phyloP scores from a whole-genome alignment of 1,284 basidiomycete genomes.

The Fistulinella staudtii region DNA sequence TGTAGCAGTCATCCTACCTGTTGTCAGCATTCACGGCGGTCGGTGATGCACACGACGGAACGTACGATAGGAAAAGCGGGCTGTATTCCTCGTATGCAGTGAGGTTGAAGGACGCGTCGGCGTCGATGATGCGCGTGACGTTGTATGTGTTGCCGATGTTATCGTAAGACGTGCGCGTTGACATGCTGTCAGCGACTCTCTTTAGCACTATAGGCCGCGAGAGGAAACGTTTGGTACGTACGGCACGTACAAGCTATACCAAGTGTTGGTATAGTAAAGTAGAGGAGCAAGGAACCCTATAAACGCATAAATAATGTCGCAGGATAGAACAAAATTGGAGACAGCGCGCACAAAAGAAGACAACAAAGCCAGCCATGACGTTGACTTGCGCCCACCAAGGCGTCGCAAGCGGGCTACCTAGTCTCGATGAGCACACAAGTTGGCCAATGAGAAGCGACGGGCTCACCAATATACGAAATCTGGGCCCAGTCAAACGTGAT shows the following conservation, averaged over 20 bases:
- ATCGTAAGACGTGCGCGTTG: constrained; percentile 53
- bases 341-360: constrained; percentile 63
- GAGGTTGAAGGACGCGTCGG: constrained; percentile 55
- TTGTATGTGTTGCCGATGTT: constrained; percentile 69
- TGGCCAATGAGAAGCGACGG: not conserved
- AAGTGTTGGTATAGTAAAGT: constrained; percentile 61
- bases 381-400: constrained; percentile 83
- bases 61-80: constrained; percentile 75
- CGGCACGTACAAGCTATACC: constrained; percentile 59
- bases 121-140: constrained; percentile 58
- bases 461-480: constrained; percentile 42
- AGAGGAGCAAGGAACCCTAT: constrained; percentile 63
- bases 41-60: not conserved
- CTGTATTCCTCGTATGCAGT: constrained; percentile 75
- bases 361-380: constrained; percentile 71
- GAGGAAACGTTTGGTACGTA: constrained; percentile 3
- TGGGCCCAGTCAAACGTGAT: constrained; percentile 72
- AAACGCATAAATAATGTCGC: not conserved
- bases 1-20: constrained; percentile 44
- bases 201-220: not conserved
- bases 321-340: not conserved
- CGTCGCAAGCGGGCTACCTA: constrained; percentile 53
- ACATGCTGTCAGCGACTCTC: constrained; percentile 36
- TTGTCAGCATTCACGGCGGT: not conserved
- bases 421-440: not conserved